Evolutionary conservation across 768 basidiomycete species (phyloP).

Genomic region (Xerocomus spinulosus): DNA sequence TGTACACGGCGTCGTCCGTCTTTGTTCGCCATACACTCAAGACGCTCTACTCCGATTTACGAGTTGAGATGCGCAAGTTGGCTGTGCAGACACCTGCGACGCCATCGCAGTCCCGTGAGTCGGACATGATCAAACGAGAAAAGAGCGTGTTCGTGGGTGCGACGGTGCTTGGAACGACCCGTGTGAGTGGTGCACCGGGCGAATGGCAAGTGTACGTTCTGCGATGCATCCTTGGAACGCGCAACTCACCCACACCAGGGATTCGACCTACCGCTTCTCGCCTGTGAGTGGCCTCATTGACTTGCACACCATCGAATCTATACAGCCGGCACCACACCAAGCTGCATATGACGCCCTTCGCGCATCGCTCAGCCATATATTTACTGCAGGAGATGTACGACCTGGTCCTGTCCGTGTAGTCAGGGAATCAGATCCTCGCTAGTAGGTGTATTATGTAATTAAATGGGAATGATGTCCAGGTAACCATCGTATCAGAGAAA

Average conservation of each 20-base stretch:
- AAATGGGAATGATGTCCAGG: no score
- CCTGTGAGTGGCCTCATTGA: slow-evolving; percentile 60
- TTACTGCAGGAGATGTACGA: slow-evolving; percentile 7
- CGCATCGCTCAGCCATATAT: slow-evolving; percentile 24
- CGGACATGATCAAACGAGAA: no score
- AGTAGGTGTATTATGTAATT: slow-evolving; percentile 16
- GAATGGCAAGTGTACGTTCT: slow-evolving; percentile 69
- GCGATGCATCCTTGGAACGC: not conserved
- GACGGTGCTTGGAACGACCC: slow-evolving; percentile 50
- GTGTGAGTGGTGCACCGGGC: slow-evolving; percentile 57
- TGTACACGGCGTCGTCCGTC: slow-evolving; percentile 67
- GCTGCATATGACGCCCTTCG: slow-evolving; percentile 63
- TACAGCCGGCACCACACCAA: slow-evolving; percentile 70
- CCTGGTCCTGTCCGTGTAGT: slow-evolving; percentile 1
- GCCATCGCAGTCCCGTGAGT: not conserved
- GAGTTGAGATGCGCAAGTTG: slow-evolving; percentile 51
- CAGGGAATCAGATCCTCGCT: not conserved
- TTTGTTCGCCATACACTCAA: slow-evolving; percentile 72
- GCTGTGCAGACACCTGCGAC: slow-evolving; percentile 28
- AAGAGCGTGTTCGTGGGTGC: slow-evolving; percentile 56
- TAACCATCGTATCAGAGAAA: slow-evolving; percentile 3
- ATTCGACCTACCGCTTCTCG: slow-evolving; percentile 72
- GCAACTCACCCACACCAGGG: slow-evolving; percentile 34
- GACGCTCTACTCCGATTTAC: slow-evolving; percentile 65
- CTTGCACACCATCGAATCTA: slow-evolving; percentile 66